phyloP scores from a whole-genome alignment of 805 yeast species.

The Pichia pseudocactophila region DNA sequence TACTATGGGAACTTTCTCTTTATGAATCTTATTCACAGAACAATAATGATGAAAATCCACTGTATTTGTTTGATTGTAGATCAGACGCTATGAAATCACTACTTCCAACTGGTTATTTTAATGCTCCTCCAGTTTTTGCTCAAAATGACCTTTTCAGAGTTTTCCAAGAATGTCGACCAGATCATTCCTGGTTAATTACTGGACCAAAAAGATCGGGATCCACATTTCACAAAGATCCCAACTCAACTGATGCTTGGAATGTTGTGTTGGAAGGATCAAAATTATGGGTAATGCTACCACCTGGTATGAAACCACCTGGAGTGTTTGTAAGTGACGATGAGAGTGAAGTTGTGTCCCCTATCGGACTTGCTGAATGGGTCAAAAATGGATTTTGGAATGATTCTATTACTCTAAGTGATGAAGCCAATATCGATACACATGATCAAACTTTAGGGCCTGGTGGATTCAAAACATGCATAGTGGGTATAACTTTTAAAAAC shows the following conservation, averaged over 20 bases:
- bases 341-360: conserved; percentile 84
- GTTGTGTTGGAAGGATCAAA: conserved; percentile 65
- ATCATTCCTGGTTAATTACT: conserved; percentile 83
- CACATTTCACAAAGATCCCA: conserved; percentile 90
- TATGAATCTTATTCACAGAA: conserved; percentile 51
- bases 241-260: conserved; percentile 88
- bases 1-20: conserved; percentile 61
- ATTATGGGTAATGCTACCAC: conserved; percentile 87
- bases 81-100: conserved; percentile 57
- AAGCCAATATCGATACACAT: conserved; percentile 16
- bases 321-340: conserved; percentile 68
- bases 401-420: conserved; percentile 42
- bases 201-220: conserved; percentile 83
- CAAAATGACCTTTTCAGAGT: conserved; percentile 37
- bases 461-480: conserved; percentile 34
- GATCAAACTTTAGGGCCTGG: conserved; percentile 10
- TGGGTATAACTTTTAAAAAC: conserved; percentile 72
- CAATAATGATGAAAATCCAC: conserved; percentile 75
- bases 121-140: conserved; percentile 22
- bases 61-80: conserved; percentile 77
- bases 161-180: conserved; percentile 56
- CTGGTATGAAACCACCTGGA: conserved; percentile 72
- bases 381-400: conserved; percentile 73
- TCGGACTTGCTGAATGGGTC: conserved; percentile 92
- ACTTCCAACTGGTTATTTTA: conserved; percentile 10